phyloP scores from a whole-genome alignment of 768 basidiomycete species.

The Podaxis carcinomalis region DNA sequence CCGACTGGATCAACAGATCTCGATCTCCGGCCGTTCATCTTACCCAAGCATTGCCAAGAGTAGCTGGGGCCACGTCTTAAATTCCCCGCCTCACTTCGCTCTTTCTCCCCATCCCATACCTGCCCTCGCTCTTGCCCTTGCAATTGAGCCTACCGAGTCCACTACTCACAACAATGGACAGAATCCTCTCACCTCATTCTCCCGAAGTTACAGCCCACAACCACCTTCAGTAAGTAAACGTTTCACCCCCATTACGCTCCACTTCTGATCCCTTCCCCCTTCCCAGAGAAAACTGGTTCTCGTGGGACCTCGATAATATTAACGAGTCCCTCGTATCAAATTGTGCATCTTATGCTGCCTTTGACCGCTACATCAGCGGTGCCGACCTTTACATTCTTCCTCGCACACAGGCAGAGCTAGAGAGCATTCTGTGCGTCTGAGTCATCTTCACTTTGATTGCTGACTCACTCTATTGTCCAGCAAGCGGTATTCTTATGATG shows the following conservation, averaged over 20 bases:
- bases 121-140: constrained; percentile 7
- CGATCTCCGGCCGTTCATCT: constrained; percentile 17
- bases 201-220: constrained; percentile 70
- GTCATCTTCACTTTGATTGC: constrained; percentile 7
- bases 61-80: constrained; percentile 15
- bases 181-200: constrained; percentile 68
- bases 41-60: constrained; percentile 11
- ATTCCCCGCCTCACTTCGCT: constrained; percentile 16
- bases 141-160: constrained; percentile 1
- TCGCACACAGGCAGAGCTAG: constrained; percentile 58
- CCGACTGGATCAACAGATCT: constrained; percentile 12
- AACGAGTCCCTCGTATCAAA: constrained; percentile 73
- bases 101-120: constrained; percentile 12
- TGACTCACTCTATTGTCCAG: constrained; percentile 29
- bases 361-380: constrained; percentile 68
- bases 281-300: constrained; percentile 59
- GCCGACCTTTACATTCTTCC: constrained; percentile 71
- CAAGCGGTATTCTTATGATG: constrained; percentile 71
- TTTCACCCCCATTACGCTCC: not conserved
- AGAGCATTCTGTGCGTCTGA: constrained; percentile 63
- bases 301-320: constrained; percentile 69
- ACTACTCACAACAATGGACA: constrained; percentile 45
- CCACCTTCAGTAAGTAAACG: constrained; percentile 54
- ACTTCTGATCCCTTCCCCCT: constrained; percentile 15
- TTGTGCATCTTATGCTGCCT: constrained; percentile 77